These are phyloP conservation scores for Amylocystis lapponica DNA, from an alignment of 768 basidiomycete genomes.

Conservation along the genomic window DNA sequence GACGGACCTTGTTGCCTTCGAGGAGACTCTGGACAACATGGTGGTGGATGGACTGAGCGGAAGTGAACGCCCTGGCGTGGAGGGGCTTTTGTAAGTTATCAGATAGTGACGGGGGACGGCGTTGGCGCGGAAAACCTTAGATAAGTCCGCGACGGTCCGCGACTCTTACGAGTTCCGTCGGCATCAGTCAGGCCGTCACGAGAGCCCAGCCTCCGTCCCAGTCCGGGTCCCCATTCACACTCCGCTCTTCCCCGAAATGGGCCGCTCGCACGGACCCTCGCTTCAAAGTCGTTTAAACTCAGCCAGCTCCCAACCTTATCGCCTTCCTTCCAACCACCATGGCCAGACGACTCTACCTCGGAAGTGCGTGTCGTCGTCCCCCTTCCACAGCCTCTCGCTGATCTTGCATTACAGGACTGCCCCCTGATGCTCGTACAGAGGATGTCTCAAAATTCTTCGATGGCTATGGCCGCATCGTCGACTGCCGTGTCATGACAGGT, in stretches of 20 bases:
- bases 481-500: slow-evolving; percentile 96
- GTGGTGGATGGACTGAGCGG: slow-evolving; percentile 12
- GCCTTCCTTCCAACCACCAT: slow-evolving; percentile 39
- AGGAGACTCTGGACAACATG: slow-evolving; percentile 26
- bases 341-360: slow-evolving; percentile 83
- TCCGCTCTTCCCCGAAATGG: no score
- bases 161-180: no score
- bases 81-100: slow-evolving; percentile 20
- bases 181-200: no score
- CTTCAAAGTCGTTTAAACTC: slow-evolving; percentile 14
- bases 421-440: slow-evolving; percentile 74
- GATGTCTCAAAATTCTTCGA: slow-evolving; percentile 89
- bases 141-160: no score
- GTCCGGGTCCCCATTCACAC: no score
- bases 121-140: no score
- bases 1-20: slow-evolving; percentile 19
- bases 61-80: slow-evolving; percentile 4
- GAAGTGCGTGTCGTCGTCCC: slow-evolving; percentile 38
- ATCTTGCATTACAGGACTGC: slow-evolving; percentile 51
- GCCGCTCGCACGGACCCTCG: slow-evolving; percentile 24
- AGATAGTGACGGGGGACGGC: slow-evolving; percentile 18
- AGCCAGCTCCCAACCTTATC: slow-evolving; percentile 3
- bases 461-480: slow-evolving; percentile 81
- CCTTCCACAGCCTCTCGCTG: slow-evolving; percentile 1
- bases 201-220: no score